Percentiles rank a stretch among this genome's conserved stretches.
phyloP scores from a whole-genome alignment of 148 eudicot species.

The Arctostaphylos glauca region DNA sequence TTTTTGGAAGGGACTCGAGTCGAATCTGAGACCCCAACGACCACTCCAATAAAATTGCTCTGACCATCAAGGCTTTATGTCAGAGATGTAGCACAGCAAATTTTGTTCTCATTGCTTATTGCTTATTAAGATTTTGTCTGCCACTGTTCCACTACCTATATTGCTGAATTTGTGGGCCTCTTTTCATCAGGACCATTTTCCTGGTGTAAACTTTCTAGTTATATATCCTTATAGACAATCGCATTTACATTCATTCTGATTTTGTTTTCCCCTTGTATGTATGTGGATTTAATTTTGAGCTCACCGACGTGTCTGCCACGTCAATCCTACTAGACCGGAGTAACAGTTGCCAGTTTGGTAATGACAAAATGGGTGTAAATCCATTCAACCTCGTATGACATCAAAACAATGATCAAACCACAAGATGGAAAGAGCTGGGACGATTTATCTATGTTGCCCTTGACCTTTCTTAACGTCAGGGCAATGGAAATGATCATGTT shows the following conservation, averaged over 20 bases:
- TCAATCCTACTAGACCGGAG: background rate
- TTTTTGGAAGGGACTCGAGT: constrained; percentile 68
- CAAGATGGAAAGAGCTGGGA: too few relatives aligned
- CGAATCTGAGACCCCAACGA: constrained; percentile 30
- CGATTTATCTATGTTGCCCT: too few relatives aligned
- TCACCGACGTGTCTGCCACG: background rate
- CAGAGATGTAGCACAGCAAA: background rate
- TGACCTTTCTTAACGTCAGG: too few relatives aligned
- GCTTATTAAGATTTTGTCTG: background rate
- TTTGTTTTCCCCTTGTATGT: too few relatives aligned
- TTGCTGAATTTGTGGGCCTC: background rate
- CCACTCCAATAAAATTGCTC: background rate
- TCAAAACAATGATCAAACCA: too few relatives aligned
- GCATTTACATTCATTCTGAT: too few relatives aligned
- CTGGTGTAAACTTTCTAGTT: background rate
- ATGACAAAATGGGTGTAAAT: background rate
- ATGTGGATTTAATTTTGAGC: background rate
- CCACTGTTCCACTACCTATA: background rate
- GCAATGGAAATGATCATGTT: too few relatives aligned
- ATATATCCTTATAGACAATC: too few relatives aligned
- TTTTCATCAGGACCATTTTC: background rate
- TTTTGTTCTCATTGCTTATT: background rate
- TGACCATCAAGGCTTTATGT: background rate
- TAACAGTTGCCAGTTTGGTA: background rate
- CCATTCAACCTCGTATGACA: too few relatives aligned